Percentiles rank a stretch among this genome's conserved stretches.
These are phyloP conservation scores for Neofusicoccum umdonicola DNA, from an alignment of 2,329 filamentous ascomycete genomes.

Conservation along the genomic window DNA sequence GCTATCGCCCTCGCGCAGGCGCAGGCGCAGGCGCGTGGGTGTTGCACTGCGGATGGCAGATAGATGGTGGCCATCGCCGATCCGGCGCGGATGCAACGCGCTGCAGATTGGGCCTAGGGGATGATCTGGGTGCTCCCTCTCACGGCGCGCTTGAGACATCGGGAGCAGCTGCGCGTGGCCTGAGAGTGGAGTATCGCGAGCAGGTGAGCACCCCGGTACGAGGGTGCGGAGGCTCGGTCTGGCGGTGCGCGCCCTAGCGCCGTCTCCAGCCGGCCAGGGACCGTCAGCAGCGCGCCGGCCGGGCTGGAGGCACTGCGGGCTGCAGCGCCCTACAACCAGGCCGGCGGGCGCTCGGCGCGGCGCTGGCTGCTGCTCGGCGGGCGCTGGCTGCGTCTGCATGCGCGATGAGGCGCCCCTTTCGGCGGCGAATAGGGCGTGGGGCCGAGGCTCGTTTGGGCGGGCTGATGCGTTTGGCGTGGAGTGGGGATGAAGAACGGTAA, in stretches of 20 bases:
- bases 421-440: constrained; percentile 6
- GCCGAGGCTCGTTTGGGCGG: constrained; percentile 10
- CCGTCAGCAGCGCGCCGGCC: neutral
- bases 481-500: constrained; percentile 12
- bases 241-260: neutral
- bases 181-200: constrained; percentile 10
- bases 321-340: neutral
- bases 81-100: constrained; percentile 3
- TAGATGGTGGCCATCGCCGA: constrained; percentile 1
- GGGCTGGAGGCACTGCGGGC: neutral
- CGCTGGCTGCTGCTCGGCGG: neutral
- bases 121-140: neutral
- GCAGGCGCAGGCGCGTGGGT: neutral
- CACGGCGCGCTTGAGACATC: constrained; percentile 6
- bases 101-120: constrained; percentile 8
- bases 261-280: neutral
- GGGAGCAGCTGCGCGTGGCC: constrained; percentile 7
- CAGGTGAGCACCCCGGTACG: neutral
- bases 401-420: constrained; percentile 11
- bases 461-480: neutral
- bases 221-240: neutral
- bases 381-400: neutral
- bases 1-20: neutral
- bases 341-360: constrained; percentile 2
- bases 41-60: neutral